Evolutionary conservation across 2,329 filamentous ascomycete species (phyloP), one percentile per base, ranked within the genome.

Genomic region (Emergomyces pasteurianus): DNA sequence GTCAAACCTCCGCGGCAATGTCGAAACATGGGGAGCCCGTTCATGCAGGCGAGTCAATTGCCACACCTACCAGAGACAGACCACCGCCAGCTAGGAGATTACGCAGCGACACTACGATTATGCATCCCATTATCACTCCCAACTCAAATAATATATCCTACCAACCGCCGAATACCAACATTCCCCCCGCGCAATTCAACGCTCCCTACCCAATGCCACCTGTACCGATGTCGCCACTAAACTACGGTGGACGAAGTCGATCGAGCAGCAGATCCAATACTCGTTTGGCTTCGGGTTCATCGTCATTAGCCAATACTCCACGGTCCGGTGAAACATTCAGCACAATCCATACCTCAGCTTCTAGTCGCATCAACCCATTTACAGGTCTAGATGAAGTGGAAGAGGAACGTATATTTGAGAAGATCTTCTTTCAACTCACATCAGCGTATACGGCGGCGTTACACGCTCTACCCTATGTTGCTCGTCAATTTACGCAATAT

Each of bases 271-370:
- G 81, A 53, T 80, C 79, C 12, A 83, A 81, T 66, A 80, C 79
- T 16, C 71, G 80, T 72, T 77, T 80, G 61, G 74, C 74, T 21
- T 75, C 76, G 3, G 66, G 73, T 26, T 71, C 74, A 80, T 74
- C 74, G 9, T 72, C 81, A 72, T 60, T 84, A 76, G 64, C 75
- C 4, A 81, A 81, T n/a, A 95, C 90, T 0, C 90, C 90, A 53
- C 85, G 89, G 28, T 95, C 90, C 8, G 88, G 87, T 50, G 90
- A 95, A 68, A 90, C 89, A 0, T 95, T 94, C 70, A 81, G 77
- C 79, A 64, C 73, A 67, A 69, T 72, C 67, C 70, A 77, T 60
- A 76, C 73, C 21, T 73, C 77, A 34, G 78, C 73, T 28, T 72
- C 79, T 59, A 76, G 78, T 36, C 78, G 81, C 49, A 80, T 81